These are phyloP conservation scores for Trichaptum fuscoviolaceum DNA, from an alignment of 768 basidiomycete species.

Conservation along the genomic window DNA sequence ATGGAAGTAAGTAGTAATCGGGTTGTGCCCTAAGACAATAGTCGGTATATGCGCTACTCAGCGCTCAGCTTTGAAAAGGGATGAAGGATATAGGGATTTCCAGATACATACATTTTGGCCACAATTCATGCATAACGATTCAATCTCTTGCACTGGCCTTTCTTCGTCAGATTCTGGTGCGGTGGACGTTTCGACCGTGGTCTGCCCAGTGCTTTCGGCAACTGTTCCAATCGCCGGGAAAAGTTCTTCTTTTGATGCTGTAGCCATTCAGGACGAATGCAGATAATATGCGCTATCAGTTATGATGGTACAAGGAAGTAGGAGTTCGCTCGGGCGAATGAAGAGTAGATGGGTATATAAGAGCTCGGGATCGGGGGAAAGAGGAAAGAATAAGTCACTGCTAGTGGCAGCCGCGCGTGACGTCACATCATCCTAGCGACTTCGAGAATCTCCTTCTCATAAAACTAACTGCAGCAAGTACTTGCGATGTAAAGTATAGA, in stretches of 20 bases:
- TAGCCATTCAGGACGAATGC: background rate
- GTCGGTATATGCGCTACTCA: background rate
- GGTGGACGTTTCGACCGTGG: conserved; percentile 25
- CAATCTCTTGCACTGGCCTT: conserved; percentile 73
- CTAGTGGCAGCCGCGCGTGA: no score
- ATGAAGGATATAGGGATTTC: background rate
- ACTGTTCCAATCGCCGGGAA: conserved; percentile 58
- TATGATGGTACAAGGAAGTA: no score
- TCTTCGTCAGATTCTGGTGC: conserved; percentile 38
- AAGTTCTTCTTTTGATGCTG: conserved; percentile 24
- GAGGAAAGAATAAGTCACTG: no score
- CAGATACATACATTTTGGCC: conserved; percentile 68
- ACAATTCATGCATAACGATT: conserved; percentile 93
- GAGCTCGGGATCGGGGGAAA: no score
- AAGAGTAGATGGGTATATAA: no score
- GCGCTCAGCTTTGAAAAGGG: no score
- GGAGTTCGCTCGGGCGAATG: no score
- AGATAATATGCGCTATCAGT: no score
- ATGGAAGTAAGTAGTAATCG: conserved; percentile 88
- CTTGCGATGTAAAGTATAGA: no score
- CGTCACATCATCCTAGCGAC: no score
- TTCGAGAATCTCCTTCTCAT: no score
- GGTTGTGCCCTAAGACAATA: conserved; percentile 65
- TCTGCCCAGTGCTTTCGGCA: conserved; percentile 42
- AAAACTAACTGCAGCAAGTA: no score